Evolutionary conservation across 805 yeast genomes (phyloP).

Genomic region (Yarrowia keelungensis): DNA sequence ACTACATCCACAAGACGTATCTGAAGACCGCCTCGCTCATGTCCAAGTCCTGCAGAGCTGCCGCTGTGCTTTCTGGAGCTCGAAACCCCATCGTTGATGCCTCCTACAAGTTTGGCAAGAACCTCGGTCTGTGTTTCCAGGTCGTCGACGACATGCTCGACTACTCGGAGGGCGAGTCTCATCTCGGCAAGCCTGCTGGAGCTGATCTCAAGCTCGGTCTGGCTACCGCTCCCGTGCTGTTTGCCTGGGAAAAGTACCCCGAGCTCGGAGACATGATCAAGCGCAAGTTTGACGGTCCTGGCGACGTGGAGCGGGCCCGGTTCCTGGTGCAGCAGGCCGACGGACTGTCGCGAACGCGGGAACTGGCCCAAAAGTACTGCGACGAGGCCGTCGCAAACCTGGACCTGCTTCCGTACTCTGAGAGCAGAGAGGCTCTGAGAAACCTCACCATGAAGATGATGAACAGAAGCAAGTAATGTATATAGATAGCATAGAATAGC

Average conservation of each 20-base stretch:
- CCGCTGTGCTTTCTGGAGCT: constrained; percentile 92
- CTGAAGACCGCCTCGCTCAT: constrained; percentile 92
- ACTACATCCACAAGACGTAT: constrained; percentile 93
- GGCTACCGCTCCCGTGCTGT: constrained; percentile 95
- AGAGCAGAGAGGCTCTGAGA: constrained; percentile 86
- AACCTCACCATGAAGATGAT: constrained; percentile 82
- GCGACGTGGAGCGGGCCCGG: constrained; percentile 86
- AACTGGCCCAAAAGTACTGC: constrained; percentile 80
- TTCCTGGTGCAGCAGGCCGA: constrained; percentile 70
- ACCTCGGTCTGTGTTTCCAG: constrained; percentile 94
- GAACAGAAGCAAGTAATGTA: constrained; percentile 71
- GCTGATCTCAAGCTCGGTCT: constrained; percentile 93
- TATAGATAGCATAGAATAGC: constrained; percentile 6
- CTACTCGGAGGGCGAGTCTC: constrained; percentile 83
- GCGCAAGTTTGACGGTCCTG: constrained; percentile 78
- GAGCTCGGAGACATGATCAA: constrained; percentile 82
- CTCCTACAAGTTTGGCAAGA: constrained; percentile 90
- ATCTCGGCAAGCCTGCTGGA: constrained; percentile 93
- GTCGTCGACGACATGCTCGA: constrained; percentile 96
- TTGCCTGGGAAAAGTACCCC: constrained; percentile 90
- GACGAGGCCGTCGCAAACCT: constrained; percentile 75
- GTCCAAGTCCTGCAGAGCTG: constrained; percentile 90
- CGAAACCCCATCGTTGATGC: constrained; percentile 75
- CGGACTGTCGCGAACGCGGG: constrained; percentile 79
- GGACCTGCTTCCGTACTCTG: constrained; percentile 77